A percentile compares a stretch with the other conserved stretches of the same genome.
phyloP scores from a whole-genome alignment of 1,284 basidiomycete genomes.

The Rhodotorula sp. region DNA sequence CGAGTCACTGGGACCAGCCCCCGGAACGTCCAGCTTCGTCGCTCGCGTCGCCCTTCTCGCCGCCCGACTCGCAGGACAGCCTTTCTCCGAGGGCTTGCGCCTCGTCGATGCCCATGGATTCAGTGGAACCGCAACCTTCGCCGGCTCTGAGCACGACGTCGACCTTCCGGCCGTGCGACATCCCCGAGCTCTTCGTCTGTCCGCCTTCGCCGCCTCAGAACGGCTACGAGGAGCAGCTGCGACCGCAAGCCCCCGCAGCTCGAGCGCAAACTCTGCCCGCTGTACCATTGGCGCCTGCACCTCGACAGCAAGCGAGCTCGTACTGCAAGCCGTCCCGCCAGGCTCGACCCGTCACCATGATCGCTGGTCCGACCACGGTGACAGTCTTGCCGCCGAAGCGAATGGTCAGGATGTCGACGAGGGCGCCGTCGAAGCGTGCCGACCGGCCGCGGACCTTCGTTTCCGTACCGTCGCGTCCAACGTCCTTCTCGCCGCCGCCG shows the following conservation, averaged over 20 bases:
- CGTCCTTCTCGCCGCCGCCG: neutral
- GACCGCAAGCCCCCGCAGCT: neutral
- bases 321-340: too few species aligned
- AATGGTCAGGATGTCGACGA: conserved; percentile 27
- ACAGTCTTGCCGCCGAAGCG: conserved; percentile 30
- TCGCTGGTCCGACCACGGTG: conserved; percentile 22
- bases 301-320: too few species aligned
- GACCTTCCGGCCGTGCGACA: conserved; percentile 25
- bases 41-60: neutral
- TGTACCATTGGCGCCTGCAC: neutral
- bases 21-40: neutral
- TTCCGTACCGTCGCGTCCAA: neutral
- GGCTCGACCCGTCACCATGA: neutral
- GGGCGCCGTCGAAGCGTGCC: conserved; percentile 12
- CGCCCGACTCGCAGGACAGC: neutral
- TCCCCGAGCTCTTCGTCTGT: conserved; percentile 27
- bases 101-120: conserved; percentile 8
- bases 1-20: neutral
- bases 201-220: conserved; percentile 21
- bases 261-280: neutral
- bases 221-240: neutral
- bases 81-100: neutral
- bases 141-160: conserved; percentile 20
- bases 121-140: conserved; percentile 5
- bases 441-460: neutral